These are phyloP conservation scores for Penicillium hesseltinei DNA, from an alignment of 2,329 filamentous ascomycete species.

Conservation along the genomic window DNA sequence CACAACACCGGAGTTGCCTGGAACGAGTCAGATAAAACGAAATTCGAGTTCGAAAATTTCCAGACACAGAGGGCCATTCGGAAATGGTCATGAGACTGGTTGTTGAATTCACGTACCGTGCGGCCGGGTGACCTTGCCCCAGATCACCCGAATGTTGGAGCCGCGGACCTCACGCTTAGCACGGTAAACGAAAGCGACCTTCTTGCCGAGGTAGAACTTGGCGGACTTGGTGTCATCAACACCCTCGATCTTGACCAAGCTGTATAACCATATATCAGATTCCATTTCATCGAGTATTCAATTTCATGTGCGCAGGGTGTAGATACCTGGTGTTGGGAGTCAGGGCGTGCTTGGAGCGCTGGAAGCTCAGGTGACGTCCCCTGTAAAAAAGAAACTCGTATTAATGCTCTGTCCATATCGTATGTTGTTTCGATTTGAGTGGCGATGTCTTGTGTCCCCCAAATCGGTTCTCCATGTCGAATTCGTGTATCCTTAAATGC, in stretches of 20 bases:
- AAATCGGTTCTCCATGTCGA: slow-evolving; percentile 17
- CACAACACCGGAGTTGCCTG: slow-evolving; percentile 96
- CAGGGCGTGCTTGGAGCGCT: slow-evolving; percentile 89
- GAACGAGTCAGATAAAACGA: slow-evolving; percentile 9
- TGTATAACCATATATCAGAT: slow-evolving; percentile 36
- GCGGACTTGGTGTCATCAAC: slow-evolving; percentile 87
- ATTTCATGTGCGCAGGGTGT: slow-evolving; percentile 14
- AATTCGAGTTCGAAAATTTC: background rate
- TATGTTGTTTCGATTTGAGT: slow-evolving; percentile 2
- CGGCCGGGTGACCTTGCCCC: slow-evolving; percentile 95
- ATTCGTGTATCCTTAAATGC: slow-evolving; percentile 21
- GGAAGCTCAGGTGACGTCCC: slow-evolving; percentile 98
- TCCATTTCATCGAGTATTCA: slow-evolving; percentile 15
- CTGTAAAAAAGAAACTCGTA: slow-evolving; percentile 50
- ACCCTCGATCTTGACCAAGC: slow-evolving; percentile 98
- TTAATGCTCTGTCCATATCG: slow-evolving; percentile 34
- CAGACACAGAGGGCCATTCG: background rate
- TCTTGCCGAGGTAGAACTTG: slow-evolving; percentile 98
- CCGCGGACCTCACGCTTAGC: slow-evolving; percentile 91
- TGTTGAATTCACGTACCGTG: slow-evolving; percentile 65
- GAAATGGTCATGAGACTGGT: slow-evolving; percentile 2
- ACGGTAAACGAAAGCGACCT: slow-evolving; percentile 98
- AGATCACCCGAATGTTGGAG: slow-evolving; percentile 98
- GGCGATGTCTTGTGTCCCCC: slow-evolving; percentile 13
- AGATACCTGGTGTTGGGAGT: slow-evolving; percentile 72